phyloP scores from a whole-genome alignment of 768 basidiomycete species.

The Tylopilus balloui region DNA sequence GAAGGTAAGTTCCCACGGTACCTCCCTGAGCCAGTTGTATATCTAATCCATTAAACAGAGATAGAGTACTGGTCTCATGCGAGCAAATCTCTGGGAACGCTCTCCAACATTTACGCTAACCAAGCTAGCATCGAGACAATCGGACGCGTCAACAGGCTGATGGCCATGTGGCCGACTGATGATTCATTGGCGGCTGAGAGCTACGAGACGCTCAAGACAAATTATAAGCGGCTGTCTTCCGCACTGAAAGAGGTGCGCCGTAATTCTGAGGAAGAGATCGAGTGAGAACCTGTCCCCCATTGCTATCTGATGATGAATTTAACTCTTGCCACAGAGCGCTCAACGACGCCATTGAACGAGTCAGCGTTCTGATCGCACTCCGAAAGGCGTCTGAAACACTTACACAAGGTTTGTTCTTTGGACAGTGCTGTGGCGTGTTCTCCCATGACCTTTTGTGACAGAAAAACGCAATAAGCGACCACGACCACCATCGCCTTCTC shows the following conservation, averaged over 20 bases:
- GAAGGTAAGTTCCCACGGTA: constrained; percentile 55
- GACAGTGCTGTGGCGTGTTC: neutral
- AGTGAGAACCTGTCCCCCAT: constrained; percentile 39
- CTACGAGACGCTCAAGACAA: constrained; percentile 56
- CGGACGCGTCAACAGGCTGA: constrained; percentile 67
- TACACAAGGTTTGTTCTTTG: constrained; percentile 45
- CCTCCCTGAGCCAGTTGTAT: constrained; percentile 8
- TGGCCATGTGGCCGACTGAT: constrained; percentile 68
- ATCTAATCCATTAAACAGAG: constrained; percentile 41
- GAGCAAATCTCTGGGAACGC: constrained; percentile 49
- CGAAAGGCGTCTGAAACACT: constrained; percentile 62
- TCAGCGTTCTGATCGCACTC: constrained; percentile 66
- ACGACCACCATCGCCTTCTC: constrained; percentile 62
- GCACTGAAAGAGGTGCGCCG: constrained; percentile 61
- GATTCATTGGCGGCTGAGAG: constrained; percentile 66
- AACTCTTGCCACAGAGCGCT: constrained; percentile 49
- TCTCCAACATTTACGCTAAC: constrained; percentile 52
- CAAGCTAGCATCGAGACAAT: constrained; percentile 53
- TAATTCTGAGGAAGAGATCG: constrained; percentile 56
- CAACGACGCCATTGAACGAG: constrained; percentile 63
- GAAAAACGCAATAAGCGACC: constrained; percentile 80
- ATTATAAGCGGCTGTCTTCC: constrained; percentile 56
- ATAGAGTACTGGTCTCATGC: constrained; percentile 74
- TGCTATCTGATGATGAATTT: constrained; percentile 7
- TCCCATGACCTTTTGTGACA: constrained; percentile 16